Evolutionary conservation across 345 rosid species (phyloP), one percentile per base, ranked within the genome.

Genomic region (Camelina neglecta): DNA sequence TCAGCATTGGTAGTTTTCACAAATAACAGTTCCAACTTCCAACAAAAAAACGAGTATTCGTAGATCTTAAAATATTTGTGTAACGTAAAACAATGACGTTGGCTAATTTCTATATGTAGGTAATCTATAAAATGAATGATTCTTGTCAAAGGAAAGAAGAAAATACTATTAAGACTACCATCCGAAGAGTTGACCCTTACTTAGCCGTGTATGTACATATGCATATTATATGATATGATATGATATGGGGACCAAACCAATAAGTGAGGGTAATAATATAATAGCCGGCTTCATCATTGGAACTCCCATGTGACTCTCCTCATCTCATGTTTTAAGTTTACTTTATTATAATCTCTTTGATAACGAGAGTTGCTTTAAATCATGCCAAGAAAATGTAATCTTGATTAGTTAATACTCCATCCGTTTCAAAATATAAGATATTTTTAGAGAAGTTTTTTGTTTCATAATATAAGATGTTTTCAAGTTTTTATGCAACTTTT

Each of bases 121-220:
- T 41, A 9, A 11, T 11, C 48, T 42, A 21, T 61, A 39, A 23
- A 48, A 60, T n/a, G 67, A 36, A 36, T 45, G 50, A 60, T 51
- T 50, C 4, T 50, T 49, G 69, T 76, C 69, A 47, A 66, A 74
- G 23, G 36, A 44, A 48, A 41, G 11, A 41, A 29, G 35, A 75
- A 48, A 67, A 48, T 5, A 75, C 9, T 18, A 29, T 29, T 29
- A 29, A 29, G 4, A 4, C 31, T 29, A 56, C 71, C 48, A 35
- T 71, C 48, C 8, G 11, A 72, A 71, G 77, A 78, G 77, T 78
- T 71, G 81, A 71, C 81, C 36, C 20, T 6, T 58, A 71, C 20
- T 6, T 49, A 71, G 36, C 23, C 56, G 11, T 74, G 55, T 55
- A 56, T 44, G 56, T 2, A 64, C 58, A 66, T 65, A 66, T 64